Evolutionary conservation across 345 rosid genomes (phyloP).

Genomic region (Syzygium jambos): DNA sequence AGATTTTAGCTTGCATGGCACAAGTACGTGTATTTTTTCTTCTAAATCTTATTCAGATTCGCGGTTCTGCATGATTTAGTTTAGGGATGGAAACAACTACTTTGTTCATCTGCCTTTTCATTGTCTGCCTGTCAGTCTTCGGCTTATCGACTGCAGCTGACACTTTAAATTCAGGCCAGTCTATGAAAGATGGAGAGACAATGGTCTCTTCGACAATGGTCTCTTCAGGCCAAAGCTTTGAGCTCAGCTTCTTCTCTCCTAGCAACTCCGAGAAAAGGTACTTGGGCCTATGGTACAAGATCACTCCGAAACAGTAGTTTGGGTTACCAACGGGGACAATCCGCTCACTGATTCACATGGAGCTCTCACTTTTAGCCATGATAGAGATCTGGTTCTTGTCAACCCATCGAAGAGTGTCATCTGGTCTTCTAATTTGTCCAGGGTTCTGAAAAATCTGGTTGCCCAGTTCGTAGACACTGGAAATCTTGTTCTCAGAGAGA

Average conservation of each 20-base stretch:
- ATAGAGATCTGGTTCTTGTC: slow-evolving; percentile 19
- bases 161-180: neutral
- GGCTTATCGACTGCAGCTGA: neutral
- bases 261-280: slow-evolving; percentile 16
- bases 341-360: slow-evolving; percentile 14
- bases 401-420: neutral
- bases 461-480: slow-evolving; percentile 30
- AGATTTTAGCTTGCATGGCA: neutral
- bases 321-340: slow-evolving; percentile 39
- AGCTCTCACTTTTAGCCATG: slow-evolving; percentile 5
- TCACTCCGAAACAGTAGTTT: slow-evolving; percentile 15
- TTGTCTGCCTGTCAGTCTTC: neutral
- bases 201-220: no score
- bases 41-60: neutral
- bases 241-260: slow-evolving; percentile 19
- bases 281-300: slow-evolving; percentile 36
- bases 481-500: slow-evolving; percentile 29
- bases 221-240: slow-evolving; percentile 16
- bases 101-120: neutral
- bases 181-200: slow-evolving; percentile 8
- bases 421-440: slow-evolving; percentile 23
- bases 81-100: neutral
- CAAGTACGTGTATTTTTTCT: neutral
- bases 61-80: neutral
- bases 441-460: slow-evolving; percentile 3